Percentiles rank a stretch among this genome's conserved stretches.
Conservation (phyloP, 768 basidiomycete species). For the Russula foetens region DNA sequence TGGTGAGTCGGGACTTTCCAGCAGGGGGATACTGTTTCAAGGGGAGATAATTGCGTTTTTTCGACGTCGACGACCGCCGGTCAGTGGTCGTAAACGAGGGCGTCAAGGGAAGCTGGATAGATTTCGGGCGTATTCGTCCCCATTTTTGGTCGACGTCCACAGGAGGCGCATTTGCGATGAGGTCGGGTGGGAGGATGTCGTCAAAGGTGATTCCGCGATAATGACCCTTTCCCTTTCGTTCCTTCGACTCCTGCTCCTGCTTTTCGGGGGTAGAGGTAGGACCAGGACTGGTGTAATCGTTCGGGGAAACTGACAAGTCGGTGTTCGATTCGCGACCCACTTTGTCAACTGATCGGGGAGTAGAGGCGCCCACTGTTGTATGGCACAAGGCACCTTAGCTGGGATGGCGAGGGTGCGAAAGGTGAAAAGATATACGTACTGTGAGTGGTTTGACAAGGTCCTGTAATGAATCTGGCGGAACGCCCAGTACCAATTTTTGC, state of each 20-base stretch:
- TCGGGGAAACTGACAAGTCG: background rate
- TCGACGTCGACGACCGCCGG: background rate
- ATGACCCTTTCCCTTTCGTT: background rate
- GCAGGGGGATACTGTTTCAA: background rate
- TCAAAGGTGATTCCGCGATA: slow-evolving; percentile 14
- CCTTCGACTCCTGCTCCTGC: background rate
- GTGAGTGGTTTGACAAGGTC: too few species aligned
- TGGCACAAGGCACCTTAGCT: too few species aligned
- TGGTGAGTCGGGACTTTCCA: background rate
- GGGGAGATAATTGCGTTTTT: background rate
- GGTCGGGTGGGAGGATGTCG: background rate
- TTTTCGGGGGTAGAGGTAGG: too few species aligned
- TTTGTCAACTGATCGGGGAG: background rate
- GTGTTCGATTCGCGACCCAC: background rate
- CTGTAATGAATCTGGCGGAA: too few species aligned
- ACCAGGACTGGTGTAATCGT: background rate
- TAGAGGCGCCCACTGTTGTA: background rate
- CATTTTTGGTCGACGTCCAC: background rate
- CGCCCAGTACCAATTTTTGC: too few species aligned
- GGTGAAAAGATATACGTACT: background rate
- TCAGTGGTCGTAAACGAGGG: background rate
- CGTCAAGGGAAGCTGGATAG: background rate
- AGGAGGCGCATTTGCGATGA: slow-evolving; percentile 8
- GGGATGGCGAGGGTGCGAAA: background rate
- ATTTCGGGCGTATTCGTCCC: background rate